Conservation (phyloP, 148 eudicot species). For the Silene latifolia region DNA sequence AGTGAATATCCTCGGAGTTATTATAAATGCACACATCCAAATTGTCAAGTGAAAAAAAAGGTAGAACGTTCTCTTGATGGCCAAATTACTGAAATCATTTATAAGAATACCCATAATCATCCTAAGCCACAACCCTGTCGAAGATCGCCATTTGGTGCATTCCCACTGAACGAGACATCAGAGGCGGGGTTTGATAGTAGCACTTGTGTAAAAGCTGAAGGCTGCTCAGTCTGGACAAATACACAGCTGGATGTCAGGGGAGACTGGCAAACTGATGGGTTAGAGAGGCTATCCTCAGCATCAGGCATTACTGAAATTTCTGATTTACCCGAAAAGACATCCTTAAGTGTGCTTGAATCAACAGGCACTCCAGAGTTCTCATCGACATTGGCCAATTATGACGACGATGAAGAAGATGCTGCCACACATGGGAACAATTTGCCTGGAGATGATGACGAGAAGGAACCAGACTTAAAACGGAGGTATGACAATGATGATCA, state of each 20-base stretch:
- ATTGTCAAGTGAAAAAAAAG: constrained; percentile 64
- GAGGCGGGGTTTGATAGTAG: constrained; percentile 29
- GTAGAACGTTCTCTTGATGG: constrained; percentile 73
- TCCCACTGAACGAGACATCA: constrained; percentile 24
- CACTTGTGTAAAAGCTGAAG: constrained; percentile 28
- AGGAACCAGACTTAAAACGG: constrained; percentile 59
- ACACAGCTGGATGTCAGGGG: constrained; percentile 24
- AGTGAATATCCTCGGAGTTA: constrained; percentile 83
- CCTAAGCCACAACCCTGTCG: constrained; percentile 50
- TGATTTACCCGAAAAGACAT: constrained; percentile 40
- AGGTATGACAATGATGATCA: constrained; percentile 34
- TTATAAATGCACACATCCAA: constrained; percentile 66
- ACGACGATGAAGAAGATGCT: constrained; percentile 49
- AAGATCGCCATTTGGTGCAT: constrained; percentile 32
- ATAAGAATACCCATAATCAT: constrained; percentile 65
- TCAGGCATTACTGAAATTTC: constrained; percentile 41
- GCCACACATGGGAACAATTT: constrained; percentile 31
- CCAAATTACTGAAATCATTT: constrained; percentile 64
- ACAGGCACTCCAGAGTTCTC: constrained; percentile 43
- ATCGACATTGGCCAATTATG: constrained; percentile 41
- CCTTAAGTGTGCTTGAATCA: constrained; percentile 33
- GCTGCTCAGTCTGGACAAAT: constrained; percentile 30
- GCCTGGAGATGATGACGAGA: constrained; percentile 36
- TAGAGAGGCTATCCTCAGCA: constrained; percentile 39
- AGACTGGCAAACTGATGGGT: constrained; percentile 39